These are phyloP conservation scores for Tothia fuscella DNA, from an alignment of 2,329 filamentous ascomycete species.

Conservation along the genomic window DNA sequence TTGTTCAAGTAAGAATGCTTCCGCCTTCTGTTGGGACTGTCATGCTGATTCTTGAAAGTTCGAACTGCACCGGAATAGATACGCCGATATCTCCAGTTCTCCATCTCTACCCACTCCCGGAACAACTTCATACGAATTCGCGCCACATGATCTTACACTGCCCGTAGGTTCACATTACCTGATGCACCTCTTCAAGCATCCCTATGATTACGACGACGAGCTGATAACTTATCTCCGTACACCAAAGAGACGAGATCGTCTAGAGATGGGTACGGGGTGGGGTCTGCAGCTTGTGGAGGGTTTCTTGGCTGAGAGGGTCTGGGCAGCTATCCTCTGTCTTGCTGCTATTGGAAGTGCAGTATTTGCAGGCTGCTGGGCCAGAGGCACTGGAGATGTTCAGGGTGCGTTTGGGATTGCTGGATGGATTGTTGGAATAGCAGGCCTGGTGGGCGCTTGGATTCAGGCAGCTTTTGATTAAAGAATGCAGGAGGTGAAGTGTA, in stretches of 20 bases:
- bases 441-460: slow-evolving; percentile 21
- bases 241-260: slow-evolving; percentile 22
- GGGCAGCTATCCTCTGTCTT: slow-evolving; percentile 19
- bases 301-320: slow-evolving; percentile 25
- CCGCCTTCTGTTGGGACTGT: background rate
- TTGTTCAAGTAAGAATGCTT: slow-evolving; percentile 20
- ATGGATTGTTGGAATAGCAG: slow-evolving; percentile 24
- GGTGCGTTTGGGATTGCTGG: slow-evolving; percentile 29
- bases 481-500: too few relatives aligned
- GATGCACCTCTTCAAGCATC: slow-evolving; percentile 28
- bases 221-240: slow-evolving; percentile 24
- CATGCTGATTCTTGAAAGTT: slow-evolving; percentile 14
- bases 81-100: slow-evolving; percentile 26
- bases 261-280: slow-evolving; percentile 27
- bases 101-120: slow-evolving; percentile 14
- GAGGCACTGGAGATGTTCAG: slow-evolving; percentile 23
- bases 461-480: slow-evolving; percentile 23
- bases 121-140: slow-evolving; percentile 25
- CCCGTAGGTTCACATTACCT: slow-evolving; percentile 28
- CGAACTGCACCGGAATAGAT: slow-evolving; percentile 28
- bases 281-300: slow-evolving; percentile 28
- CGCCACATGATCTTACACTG: slow-evolving; percentile 25
- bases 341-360: slow-evolving; percentile 23
- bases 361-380: slow-evolving; percentile 25
- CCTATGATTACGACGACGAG: slow-evolving; percentile 28